phyloP scores from a whole-genome alignment of 257 asterid genomes.

The Solanum lignicaule region DNA sequence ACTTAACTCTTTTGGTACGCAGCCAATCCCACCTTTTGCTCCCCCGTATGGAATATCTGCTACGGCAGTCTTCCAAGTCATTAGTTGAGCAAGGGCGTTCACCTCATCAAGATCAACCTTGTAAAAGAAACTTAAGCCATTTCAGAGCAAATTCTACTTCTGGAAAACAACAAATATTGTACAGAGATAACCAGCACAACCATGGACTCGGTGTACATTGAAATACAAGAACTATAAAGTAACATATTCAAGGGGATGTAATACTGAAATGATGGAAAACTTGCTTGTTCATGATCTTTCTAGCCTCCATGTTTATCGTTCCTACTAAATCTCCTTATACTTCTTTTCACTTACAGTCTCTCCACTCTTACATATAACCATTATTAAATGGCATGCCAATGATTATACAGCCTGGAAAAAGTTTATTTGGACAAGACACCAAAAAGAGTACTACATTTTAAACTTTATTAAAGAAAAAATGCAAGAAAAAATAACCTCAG shows the following conservation, averaged over 20 bases:
- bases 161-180: neutral
- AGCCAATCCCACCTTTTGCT: conserved; percentile 98
- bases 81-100: conserved; percentile 95
- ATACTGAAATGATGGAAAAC: neutral
- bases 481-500: conserved; percentile 42
- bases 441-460: neutral
- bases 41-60: conserved; percentile 96
- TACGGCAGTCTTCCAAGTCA: conserved; percentile 99
- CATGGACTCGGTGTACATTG: neutral
- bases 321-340: neutral
- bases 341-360: neutral
- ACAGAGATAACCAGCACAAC: neutral
- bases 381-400: neutral
- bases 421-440: neutral
- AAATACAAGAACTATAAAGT: neutral
- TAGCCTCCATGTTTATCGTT: neutral
- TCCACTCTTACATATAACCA: neutral
- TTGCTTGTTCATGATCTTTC: neutral
- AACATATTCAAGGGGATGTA: neutral
- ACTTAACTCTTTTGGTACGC: conserved; percentile 67
- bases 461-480: neutral
- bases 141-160: conserved; percentile 7
- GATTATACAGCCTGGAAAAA: neutral
- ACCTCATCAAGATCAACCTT: conserved; percentile 98
- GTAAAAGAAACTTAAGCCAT: neutral